phyloP scores from a whole-genome alignment of 75 land plant genomes.

The Azolla pinnata region DNA sequence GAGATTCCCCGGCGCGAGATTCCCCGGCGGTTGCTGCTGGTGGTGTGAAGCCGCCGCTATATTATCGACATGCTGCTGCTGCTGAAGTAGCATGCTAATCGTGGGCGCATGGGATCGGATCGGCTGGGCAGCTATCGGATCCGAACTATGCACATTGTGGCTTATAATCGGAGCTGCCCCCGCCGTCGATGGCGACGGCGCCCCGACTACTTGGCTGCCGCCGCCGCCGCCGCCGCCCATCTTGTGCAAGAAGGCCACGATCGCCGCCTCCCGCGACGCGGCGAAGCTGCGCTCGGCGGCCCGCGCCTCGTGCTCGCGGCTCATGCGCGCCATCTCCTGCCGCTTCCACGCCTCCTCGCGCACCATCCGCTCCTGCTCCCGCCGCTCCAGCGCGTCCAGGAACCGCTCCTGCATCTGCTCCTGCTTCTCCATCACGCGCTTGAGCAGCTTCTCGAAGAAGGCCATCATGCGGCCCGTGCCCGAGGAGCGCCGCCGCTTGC shows the following conservation, averaged over 20 bases:
- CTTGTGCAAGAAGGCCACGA: conserved; percentile 35
- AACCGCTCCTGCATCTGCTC: conserved; percentile 37
- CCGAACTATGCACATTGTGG: too few relatives aligned
- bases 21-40: too few relatives aligned
- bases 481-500: conserved; percentile 8
- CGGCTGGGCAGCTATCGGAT: too few relatives aligned
- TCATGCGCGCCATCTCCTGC: conserved; percentile 31
- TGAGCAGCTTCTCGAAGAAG: conserved; percentile 21
- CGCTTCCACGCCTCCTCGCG: conserved; percentile 38
- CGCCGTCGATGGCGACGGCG: neutral
- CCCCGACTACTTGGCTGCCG: neutral
- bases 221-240: conserved; percentile 34
- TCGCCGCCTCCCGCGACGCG: conserved; percentile 31
- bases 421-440: conserved; percentile 31
- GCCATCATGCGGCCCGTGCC: conserved; percentile 14
- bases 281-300: conserved; percentile 25
- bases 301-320: conserved; percentile 26
- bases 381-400: conserved; percentile 26
- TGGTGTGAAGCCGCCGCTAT: too few relatives aligned
- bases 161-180: too few relatives aligned
- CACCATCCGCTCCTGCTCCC: conserved; percentile 28
- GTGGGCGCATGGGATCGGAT: too few relatives aligned
- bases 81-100: neutral
- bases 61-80: neutral
- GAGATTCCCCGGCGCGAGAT: too few relatives aligned